phyloP scores from a whole-genome alignment of 169 alveolate species.

The Eimeria sp. region DNA sequence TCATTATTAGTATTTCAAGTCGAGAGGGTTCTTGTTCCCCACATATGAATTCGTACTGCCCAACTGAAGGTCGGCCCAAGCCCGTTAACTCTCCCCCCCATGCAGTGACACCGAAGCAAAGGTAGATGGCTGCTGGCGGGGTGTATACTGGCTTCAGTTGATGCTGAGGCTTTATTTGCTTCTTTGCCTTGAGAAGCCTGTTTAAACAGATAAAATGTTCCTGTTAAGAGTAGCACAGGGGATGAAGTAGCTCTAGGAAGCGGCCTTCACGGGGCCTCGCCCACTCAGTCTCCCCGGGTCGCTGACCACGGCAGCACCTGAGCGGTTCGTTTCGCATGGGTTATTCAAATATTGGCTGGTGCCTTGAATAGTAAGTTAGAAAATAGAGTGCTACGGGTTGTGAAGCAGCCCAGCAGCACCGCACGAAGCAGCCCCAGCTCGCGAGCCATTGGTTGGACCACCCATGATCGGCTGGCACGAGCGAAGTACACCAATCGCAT shows the following conservation, averaged over 20 bases:
- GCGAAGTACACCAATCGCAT: too few species aligned
- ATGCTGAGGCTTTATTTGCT: background rate
- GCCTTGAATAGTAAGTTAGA: background rate
- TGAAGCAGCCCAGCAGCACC: background rate
- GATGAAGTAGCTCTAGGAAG: background rate
- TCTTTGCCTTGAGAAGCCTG: background rate
- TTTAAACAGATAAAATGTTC: background rate
- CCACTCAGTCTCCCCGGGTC: background rate
- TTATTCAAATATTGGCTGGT: background rate
- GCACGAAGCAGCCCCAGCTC: background rate
- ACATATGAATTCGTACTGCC: background rate
- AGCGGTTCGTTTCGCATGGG: background rate
- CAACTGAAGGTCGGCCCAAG: background rate
- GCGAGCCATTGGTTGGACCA: conserved; percentile 62
- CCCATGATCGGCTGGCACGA: background rate
- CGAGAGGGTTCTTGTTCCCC: background rate
- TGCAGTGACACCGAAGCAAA: background rate
- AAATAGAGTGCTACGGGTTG: background rate
- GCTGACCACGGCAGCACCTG: background rate
- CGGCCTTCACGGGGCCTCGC: background rate
- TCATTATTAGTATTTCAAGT: background rate
- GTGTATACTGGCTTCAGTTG: background rate
- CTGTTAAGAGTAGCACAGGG: background rate
- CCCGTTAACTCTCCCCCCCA: background rate
- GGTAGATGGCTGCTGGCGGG: background rate